Evolutionary conservation across 176 grass and related monocot genomes (phyloP).

Genomic region (Puccinellia tenuiflora): DNA sequence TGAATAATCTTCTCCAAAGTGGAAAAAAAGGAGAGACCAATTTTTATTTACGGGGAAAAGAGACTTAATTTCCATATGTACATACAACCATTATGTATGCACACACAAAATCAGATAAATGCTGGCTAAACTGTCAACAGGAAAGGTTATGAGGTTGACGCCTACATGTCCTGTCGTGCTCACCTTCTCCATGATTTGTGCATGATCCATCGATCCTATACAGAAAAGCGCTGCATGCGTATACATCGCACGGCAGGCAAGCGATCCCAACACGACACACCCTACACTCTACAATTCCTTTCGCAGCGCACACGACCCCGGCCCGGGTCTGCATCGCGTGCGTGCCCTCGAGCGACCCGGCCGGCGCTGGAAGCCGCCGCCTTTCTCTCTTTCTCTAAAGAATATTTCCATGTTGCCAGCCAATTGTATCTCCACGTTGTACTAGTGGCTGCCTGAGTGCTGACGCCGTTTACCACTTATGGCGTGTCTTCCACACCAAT

Average conservation of each 20-base stretch:
- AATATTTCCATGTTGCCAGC: background rate
- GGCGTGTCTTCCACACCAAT: background rate
- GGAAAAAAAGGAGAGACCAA: background rate
- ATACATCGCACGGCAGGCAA: background rate
- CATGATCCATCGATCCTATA: background rate
- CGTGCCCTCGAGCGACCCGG: background rate
- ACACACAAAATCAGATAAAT: background rate
- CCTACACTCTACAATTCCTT: background rate
- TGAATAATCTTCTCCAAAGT: background rate
- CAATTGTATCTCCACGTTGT: background rate
- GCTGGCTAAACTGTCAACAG: background rate
- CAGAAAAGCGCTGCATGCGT: background rate
- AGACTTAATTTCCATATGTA: background rate
- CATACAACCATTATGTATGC: background rate
- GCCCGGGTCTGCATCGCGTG: background rate
- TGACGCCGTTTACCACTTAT: background rate
- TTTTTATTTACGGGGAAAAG: background rate
- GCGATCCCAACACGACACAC: background rate
- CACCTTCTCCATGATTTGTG: conserved; percentile 8
- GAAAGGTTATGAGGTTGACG: background rate
- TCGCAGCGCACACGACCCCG: background rate
- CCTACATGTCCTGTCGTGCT: background rate
- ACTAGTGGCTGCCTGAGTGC: background rate
- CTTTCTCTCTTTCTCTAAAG: background rate
- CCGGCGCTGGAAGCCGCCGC: background rate